Base-by-base conservation (phyloP, 148 eudicot species). In the Fagopyrum tataricum region DNA sequence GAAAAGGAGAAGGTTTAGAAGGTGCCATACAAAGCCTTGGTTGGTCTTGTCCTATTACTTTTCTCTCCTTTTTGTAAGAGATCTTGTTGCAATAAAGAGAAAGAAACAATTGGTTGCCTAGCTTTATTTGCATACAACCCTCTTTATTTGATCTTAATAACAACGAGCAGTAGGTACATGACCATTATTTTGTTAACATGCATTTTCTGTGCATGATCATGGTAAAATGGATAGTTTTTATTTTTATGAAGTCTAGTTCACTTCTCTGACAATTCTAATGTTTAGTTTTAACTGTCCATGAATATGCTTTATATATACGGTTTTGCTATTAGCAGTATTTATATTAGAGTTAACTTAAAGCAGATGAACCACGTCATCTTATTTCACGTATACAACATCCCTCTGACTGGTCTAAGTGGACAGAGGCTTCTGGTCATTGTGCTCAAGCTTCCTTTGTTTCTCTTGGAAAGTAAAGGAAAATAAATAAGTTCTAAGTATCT, bases 1-100 rank as follows among this genome's bases (percentile, higher is more conserved):
- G n/a, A 14, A 64, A 64, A 15, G 4, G 67, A 26, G 67, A 58
- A 24, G 67, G 40, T 61, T 24, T 61, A 61, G 67, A 61, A 61
- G 67, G 40, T 20, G 67, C 67, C 9, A 4, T 26, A 4, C 40
- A 26, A 40, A 24, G 13, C 40, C 23, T 10, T 31, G 43, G 44
- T 64, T 39, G 44, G 69, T 64, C 18, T 43, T 64, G 44, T 39
- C 69, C 44, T 64, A 7, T 64, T 64, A 18, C 69, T 31, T 15
- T 9, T 59, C 39, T 15, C 69, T 14, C 20, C 69, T 64, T 37
- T 17, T 31, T 31, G 37, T 18, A 64, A 64, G 41, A 31, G 69
- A 26, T 3, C 49, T 10, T 42, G 14, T 20, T 14, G 20, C 43
- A 64, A 64, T 64, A 64, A 37, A 64, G 42, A 37, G 44, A 64